phyloP scores from a whole-genome alignment of 164 flowering plant species.

The Liquidambar formosana region DNA sequence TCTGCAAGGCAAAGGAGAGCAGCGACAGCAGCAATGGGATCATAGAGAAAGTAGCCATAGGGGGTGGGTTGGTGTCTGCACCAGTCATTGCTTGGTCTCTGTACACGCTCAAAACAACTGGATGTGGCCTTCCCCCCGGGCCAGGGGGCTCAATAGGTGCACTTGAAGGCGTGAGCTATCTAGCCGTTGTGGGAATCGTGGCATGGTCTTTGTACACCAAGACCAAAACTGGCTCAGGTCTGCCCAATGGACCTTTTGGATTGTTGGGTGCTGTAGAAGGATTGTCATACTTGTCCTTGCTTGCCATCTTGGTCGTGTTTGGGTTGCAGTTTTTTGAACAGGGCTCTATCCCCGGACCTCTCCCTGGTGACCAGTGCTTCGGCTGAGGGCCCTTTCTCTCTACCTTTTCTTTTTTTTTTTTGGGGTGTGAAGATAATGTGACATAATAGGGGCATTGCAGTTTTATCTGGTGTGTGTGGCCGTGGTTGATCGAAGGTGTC shows the following conservation, averaged over 20 bases:
- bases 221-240: constrained; percentile 80
- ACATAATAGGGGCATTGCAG: no score
- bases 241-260: constrained; percentile 86
- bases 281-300: constrained; percentile 63
- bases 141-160: constrained; percentile 96
- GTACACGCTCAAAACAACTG: constrained; percentile 92
- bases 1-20: constrained; percentile 51
- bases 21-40: constrained; percentile 31
- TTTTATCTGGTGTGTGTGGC: no score
- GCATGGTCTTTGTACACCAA: constrained; percentile 91
- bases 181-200: constrained; percentile 65
- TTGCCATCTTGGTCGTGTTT: constrained; percentile 71
- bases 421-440: no score
- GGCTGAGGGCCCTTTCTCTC: constrained; percentile 38
- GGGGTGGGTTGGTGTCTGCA: constrained; percentile 64
- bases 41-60: constrained; percentile 57
- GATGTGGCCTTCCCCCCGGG: constrained; percentile 97
- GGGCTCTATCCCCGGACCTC: constrained; percentile 89
- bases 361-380: constrained; percentile 84
- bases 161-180: constrained; percentile 88
- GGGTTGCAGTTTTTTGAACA: constrained; percentile 70
- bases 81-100: constrained; percentile 97
- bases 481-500: no score
- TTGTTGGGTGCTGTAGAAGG: constrained; percentile 94
- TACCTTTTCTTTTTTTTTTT: background rate